Evolutionary conservation across 2,329 filamentous ascomycete species (phyloP), one percentile per base, ranked within the genome.

Genomic region (Amylocarpus encephaloides): DNA sequence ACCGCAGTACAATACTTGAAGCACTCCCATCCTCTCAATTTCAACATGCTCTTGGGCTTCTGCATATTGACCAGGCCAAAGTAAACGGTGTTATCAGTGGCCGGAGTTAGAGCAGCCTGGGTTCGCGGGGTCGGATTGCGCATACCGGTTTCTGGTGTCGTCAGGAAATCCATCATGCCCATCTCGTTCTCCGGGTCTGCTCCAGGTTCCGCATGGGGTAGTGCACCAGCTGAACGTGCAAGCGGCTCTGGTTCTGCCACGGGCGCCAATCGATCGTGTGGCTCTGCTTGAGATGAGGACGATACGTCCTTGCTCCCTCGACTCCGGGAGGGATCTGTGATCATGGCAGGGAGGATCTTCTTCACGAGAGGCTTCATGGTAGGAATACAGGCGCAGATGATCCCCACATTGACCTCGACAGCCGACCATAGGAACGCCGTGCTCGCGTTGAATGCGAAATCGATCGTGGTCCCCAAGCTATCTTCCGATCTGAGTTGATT

Each of bases 361-460:
- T 87, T 79, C 49, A 92, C 82, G 6, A 97, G 73, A 1, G 92
- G 91, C 65, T 96, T 96, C 54, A 96, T 71, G 0, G 87, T 92
- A 7, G 92, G 92, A 15, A 96, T 87, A 61, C 90, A 95, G 39
- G 86, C 91, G 64, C 88, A 95, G 56, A 90, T 85, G 60, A 96
- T 90, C 15, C 89, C 91, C 1, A 94, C 75, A 57, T 95, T 94
- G 63, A 95, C 89, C 67, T 96, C 91, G 48, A 96, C 82, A 11
- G 85, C 86, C n/a, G 87, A 92, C 92, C 91, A 97, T 87, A 96
- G 92, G 64, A 95, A 85, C 0, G 88, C 88, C 4, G 90, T 71
- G 0, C 88, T 88, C 0, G 88, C 87, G 63, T 92, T 90, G 83
- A 81, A 88, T 48, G 77, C 70, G 60, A 82, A 82, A 51, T 81